phyloP scores from a whole-genome alignment of 2,329 filamentous ascomycete species.

The Apiospora aurea region DNA sequence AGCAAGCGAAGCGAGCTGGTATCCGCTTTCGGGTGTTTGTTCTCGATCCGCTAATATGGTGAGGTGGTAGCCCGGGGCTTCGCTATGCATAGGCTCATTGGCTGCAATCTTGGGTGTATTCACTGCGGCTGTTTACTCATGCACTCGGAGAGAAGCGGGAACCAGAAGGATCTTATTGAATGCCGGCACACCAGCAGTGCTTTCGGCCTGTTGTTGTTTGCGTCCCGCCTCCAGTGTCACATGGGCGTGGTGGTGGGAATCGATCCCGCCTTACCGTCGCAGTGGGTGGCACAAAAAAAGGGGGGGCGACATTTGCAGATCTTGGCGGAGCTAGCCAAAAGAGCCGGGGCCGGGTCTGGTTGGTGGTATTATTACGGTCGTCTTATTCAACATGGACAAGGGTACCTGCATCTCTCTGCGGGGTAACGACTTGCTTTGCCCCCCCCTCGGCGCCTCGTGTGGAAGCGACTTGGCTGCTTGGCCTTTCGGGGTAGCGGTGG shows the following conservation, averaged over 20 bases:
- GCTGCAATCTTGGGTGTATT: slow-evolving; percentile 6
- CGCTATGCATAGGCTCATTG: slow-evolving; percentile 3
- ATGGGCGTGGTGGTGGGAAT: background rate
- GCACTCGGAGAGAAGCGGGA: background rate
- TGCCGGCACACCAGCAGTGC: background rate
- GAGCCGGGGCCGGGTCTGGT: slow-evolving; percentile 1
- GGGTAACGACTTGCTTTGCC: slow-evolving; percentile 15
- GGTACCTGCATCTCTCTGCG: slow-evolving; percentile 27
- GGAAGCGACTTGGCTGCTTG: slow-evolving; percentile 14
- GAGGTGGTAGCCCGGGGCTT: background rate
- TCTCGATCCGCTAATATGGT: background rate
- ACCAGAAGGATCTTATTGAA: background rate
- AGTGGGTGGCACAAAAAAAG: background rate
- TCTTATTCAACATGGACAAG: slow-evolving; percentile 5
- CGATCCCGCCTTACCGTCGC: slow-evolving; percentile 3
- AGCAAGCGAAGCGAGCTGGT: background rate
- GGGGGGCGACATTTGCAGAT: background rate
- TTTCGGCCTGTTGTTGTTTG: background rate
- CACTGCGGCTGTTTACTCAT: background rate
- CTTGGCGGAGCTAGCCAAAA: slow-evolving; percentile 7
- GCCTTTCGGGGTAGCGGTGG: background rate
- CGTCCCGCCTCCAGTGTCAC: background rate
- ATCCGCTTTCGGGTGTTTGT: background rate
- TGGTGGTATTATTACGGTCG: slow-evolving; percentile 21
- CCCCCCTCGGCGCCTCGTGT: background rate